phyloP scores from a whole-genome alignment of 116 monocot species.

The Cymodocea nodosa region DNA sequence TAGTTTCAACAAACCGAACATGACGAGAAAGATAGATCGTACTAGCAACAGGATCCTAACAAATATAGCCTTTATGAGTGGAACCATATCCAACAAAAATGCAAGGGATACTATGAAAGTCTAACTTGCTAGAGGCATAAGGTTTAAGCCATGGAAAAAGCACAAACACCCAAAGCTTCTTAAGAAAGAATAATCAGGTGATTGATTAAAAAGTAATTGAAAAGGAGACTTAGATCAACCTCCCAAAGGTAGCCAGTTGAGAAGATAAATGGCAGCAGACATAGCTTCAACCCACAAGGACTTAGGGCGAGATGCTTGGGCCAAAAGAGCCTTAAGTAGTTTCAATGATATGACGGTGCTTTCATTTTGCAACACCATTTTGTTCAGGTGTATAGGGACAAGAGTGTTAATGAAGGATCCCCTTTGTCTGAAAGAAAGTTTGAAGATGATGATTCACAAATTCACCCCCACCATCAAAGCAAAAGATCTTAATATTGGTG shows the following conservation, averaged over 20 bases:
- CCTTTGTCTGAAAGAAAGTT: not conserved
- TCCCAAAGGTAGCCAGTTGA: not conserved
- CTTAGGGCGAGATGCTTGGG: not conserved
- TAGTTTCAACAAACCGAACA: not conserved
- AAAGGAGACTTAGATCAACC: not conserved
- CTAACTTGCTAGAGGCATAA: not conserved
- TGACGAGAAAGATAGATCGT: not conserved
- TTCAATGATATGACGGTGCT: slow-evolving; percentile 3
- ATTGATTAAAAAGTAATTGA: not conserved
- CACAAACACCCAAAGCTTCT: not conserved
- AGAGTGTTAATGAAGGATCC: not conserved
- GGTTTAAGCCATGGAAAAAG: not conserved
- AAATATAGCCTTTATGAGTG: not conserved
- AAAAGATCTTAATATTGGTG: not conserved
- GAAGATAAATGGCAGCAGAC: not conserved
- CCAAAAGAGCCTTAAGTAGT: not conserved
- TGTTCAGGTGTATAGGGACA: not conserved
- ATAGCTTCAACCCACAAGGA: not conserved
- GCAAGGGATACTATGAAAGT: too few species aligned
- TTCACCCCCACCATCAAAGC: not conserved
- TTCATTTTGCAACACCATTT: slow-evolving; percentile 3
- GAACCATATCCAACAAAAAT: not conserved
- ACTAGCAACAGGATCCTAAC: not conserved
- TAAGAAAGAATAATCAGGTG: not conserved
- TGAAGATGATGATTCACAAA: not conserved